Evolutionary conservation across 2,329 filamentous ascomycete genomes (phyloP), one percentile per base, ranked within the genome.

Genomic region (Harringtonia lauricola): DNA sequence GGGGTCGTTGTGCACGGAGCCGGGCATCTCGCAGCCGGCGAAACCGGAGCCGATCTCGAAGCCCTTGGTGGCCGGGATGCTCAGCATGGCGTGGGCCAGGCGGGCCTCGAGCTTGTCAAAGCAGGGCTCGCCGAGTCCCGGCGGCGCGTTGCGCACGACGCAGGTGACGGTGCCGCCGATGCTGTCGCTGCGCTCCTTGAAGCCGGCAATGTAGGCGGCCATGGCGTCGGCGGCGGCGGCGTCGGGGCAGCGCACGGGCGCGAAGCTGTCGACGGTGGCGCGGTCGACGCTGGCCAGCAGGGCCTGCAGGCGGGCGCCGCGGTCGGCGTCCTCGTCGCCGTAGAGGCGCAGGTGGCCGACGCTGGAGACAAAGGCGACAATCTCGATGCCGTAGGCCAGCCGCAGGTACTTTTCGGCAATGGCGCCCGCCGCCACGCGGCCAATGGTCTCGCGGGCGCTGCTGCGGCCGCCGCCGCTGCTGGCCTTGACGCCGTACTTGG

Each of bases 11-110:
- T 96, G 89, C 43, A 74, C 73, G n/a, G 84, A 92, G 19, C 92
- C 90, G 2, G 83, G 83, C 33, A 96, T 74, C 60, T 89, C 83
- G 56, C 83, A 84, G 46, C 92, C 90, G 41, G 74, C 80, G 62
- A 96, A 96, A 13, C 92, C 92, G 42, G 86, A 94, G 43, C 92
- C 92, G 52, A 96, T 82, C 61, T 96, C 90, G 59, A 96, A 96
- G 43, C 84, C 90, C 68, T 96, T 98, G 31, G 85, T 90, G 4
- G 92, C 88, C 6, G 92, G 92, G 55, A 96, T 95, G 59, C 80
- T 87, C 50, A 96, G 75, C 86, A 98, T 96, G 40, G 86, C 92
- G 58, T 96, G 90, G 22, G 79, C 89, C 38, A 98, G 79, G 59
- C 76, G 78, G 8, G 92, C 92, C 69, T 98, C 89, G 36, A 96